Base-by-base conservation (phyloP, 768 basidiomycete species). In the Rossbeevera mucosa region DNA sequence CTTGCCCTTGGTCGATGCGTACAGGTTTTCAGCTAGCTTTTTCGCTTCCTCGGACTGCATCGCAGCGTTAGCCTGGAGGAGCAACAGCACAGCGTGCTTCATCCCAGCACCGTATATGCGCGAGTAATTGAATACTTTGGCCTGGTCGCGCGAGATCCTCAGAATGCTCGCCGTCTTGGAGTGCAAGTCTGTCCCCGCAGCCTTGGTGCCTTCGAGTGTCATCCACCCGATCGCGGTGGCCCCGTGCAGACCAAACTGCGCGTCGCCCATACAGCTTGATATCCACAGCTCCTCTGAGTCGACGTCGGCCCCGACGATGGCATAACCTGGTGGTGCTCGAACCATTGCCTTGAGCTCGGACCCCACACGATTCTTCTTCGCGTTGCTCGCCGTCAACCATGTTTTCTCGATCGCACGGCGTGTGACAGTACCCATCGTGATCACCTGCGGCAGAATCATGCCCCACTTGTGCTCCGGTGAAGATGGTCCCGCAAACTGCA, bases 231-330 rank as follows among this genome's bases (percentile, higher is more conserved):
- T 84, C 2, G 95, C 94, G 3, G 94, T 94, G 11, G 94, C 92
- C 11, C 95, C 95, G 60, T 99, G 94, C 52, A 95, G 67, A 8
- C 95, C 96, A 67, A 99, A 96, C 69, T 99, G 95, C 0, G 94
- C 91, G 64, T 98, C 96, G 0, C 95, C 95, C 91, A 98, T 95
- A 54, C 92, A 91, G 62, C 91, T 94, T 18, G 94, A 95, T 58
- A 98, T 98, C 96, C 96, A n/a, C n/a, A 99, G 75, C 69, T 99
- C 96, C 72, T 98, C 95, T 44, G 93, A 95, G 69, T 99, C 96
- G 21, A 99, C 96, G 67, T 99, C 96, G 0, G 96, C 96, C 4
- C 96, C 96, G 20, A 99, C 93, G 57, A 99, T 90, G 6, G 88
- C 82, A 66, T 95, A 96, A 1, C 96, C 94, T 0, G 82, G 79